Percentiles rank a stretch among this genome's conserved stretches.
Conservation (phyloP, 1,284 basidiomycete species). For the Taiwanofungus camphoratus region DNA sequence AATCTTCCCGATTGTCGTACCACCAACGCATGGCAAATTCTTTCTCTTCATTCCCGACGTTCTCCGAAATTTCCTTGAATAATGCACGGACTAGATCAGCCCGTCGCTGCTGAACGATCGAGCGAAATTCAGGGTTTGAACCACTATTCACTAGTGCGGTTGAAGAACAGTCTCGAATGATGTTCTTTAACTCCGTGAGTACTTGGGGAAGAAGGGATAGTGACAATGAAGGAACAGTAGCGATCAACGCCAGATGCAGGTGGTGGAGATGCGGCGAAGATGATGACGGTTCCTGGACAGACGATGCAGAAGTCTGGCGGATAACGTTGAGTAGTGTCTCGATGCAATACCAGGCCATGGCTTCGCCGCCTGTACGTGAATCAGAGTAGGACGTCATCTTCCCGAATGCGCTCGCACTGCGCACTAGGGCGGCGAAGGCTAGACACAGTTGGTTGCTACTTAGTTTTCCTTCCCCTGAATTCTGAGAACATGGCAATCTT, state of each 20-base stretch:
- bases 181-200: constrained; percentile 39
- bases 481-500: constrained; percentile 34
- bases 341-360: constrained; percentile 60
- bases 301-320: constrained; percentile 5
- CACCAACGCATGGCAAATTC: constrained; percentile 63
- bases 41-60: constrained; percentile 62
- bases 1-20: constrained; percentile 36
- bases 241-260: constrained; percentile 52
- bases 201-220: constrained; percentile 46
- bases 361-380: constrained; percentile 16
- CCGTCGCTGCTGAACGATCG: constrained; percentile 24
- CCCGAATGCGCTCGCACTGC: constrained; percentile 40
- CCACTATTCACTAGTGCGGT: neutral
- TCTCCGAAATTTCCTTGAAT: constrained; percentile 54
- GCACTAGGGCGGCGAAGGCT: constrained; percentile 60
- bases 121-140: neutral
- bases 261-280: constrained; percentile 40
- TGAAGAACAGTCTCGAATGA: constrained; percentile 14
- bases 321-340: constrained; percentile 44
- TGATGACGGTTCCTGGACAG: neutral
- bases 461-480: constrained; percentile 52
- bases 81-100: constrained; percentile 49
- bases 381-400: constrained; percentile 1
- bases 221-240: constrained; percentile 53
- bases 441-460: constrained; percentile 56